Conservation (phyloP, 1,284 basidiomycete species). For the Fomitopsis pinicola region DNA sequence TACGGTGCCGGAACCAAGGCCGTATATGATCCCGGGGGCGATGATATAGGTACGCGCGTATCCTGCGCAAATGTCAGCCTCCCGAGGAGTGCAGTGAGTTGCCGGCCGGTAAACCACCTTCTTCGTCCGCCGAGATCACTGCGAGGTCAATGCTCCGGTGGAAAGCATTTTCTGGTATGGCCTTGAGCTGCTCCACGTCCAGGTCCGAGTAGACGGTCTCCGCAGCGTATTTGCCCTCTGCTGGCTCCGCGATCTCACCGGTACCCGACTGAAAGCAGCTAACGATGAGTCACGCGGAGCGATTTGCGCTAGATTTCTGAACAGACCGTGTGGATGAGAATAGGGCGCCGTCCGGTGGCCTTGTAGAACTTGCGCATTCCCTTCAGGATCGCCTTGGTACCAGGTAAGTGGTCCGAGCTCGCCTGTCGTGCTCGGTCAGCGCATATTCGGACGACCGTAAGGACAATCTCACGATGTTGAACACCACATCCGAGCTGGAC, state of each 20-base stretch:
- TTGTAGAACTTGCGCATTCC: constrained; percentile 40
- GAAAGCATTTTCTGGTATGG: constrained; percentile 29
- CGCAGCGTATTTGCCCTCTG: constrained; percentile 32
- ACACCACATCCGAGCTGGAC: constrained; percentile 41
- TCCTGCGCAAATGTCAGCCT: constrained; percentile 20
- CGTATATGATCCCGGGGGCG: constrained; percentile 45
- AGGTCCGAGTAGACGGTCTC: constrained; percentile 41
- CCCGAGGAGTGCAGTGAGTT: no score
- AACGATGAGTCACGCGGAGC: no score
- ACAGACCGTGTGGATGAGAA: constrained; percentile 48
- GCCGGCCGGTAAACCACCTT: constrained; percentile 25
- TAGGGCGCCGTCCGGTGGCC: constrained; percentile 32
- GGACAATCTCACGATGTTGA: constrained; percentile 35
- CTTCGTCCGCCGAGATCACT: constrained; percentile 37
- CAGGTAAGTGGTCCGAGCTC: constrained; percentile 12
- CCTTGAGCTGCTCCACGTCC: constrained; percentile 35
- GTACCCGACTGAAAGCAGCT: constrained; percentile 37
- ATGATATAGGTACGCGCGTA: constrained; percentile 43
- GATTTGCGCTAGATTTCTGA: no score
- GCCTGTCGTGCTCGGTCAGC: not conserved
- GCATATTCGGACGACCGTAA: not conserved
- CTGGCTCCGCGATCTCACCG: constrained; percentile 23
- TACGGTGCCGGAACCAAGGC: constrained; percentile 38
- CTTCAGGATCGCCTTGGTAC: constrained; percentile 39
- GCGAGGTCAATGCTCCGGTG: constrained; percentile 40